These are phyloP conservation scores for Mallotus japonicus DNA, from an alignment of 441 rosid species.

Conservation along the genomic window DNA sequence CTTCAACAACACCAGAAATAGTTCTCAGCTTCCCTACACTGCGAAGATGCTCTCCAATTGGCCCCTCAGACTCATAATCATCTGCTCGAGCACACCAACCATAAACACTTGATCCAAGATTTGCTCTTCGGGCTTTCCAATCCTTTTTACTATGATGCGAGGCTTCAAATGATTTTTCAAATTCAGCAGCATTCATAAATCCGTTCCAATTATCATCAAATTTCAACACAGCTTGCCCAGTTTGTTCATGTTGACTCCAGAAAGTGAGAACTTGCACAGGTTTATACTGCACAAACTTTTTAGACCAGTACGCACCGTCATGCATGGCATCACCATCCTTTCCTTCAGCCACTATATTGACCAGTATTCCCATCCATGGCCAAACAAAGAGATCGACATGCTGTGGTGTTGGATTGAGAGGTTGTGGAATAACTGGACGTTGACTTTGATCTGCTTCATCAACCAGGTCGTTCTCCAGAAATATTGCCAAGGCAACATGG, in stretches of 20 bases:
- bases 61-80: slow-evolving; percentile 53
- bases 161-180: slow-evolving; percentile 61
- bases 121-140: slow-evolving; percentile 40
- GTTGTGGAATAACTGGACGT: slow-evolving; percentile 26
- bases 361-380: slow-evolving; percentile 84
- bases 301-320: slow-evolving; percentile 50
- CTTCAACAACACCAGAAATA: slow-evolving; percentile 49
- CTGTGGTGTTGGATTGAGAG: slow-evolving; percentile 30
- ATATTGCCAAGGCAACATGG: slow-evolving; percentile 70
- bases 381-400: slow-evolving; percentile 52
- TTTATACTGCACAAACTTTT: slow-evolving; percentile 51
- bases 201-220: slow-evolving; percentile 68
- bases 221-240: slow-evolving; percentile 50
- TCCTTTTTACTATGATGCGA: slow-evolving; percentile 45
- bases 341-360: slow-evolving; percentile 33
- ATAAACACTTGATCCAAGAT: slow-evolving; percentile 42
- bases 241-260: slow-evolving; percentile 37
- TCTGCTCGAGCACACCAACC: slow-evolving; percentile 84
- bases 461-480: slow-evolving; percentile 56
- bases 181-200: slow-evolving; percentile 48
- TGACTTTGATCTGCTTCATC: slow-evolving; percentile 41
- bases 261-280: slow-evolving; percentile 53
- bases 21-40: slow-evolving; percentile 54
- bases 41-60: slow-evolving; percentile 65
- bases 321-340: slow-evolving; percentile 23